Percentiles rank a stretch among this genome's conserved stretches.
Conservation (phyloP, 2,329 filamentous ascomycete species). For the Arthrobotrys iridis region DNA sequence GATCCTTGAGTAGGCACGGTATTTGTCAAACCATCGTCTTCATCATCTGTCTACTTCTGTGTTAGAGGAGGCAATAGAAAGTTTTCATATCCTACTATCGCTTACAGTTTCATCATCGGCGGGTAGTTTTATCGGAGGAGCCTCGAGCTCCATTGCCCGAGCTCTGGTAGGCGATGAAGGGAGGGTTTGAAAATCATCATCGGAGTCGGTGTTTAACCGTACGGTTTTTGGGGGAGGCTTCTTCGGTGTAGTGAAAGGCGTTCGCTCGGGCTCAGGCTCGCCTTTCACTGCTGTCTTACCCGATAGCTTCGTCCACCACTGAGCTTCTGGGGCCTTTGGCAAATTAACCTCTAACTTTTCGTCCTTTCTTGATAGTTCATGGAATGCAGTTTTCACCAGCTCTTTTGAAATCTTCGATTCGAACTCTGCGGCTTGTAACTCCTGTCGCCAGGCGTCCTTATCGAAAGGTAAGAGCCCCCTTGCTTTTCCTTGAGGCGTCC, state of each 20-base stretch:
- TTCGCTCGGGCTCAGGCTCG: constrained; percentile 41
- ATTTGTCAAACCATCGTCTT: constrained; percentile 26
- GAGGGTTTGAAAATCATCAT: constrained; percentile 46
- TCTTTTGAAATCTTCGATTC: constrained; percentile 39
- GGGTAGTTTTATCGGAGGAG: background rate
- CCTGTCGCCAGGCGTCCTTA: constrained; percentile 55
- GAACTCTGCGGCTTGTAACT: constrained; percentile 5
- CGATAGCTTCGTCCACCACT: constrained; percentile 54
- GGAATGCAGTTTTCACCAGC: constrained; percentile 42
- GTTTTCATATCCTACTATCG: background rate
- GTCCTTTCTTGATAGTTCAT: constrained; percentile 13
- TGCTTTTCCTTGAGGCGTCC: constrained; percentile 63
- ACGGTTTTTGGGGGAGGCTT: constrained; percentile 44
- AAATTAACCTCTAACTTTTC: constrained; percentile 15
- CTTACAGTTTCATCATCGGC: constrained; percentile 41
- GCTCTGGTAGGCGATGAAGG: constrained; percentile 28
- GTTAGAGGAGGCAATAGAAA: background rate
- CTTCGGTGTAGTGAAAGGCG: constrained; percentile 36
- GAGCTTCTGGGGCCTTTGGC: constrained; percentile 24
- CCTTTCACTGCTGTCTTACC: constrained; percentile 40
- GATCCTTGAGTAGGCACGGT: constrained; percentile 29
- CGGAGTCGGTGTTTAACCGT: constrained; percentile 47
- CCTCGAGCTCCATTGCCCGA: constrained; percentile 2
- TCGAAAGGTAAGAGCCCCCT: constrained; percentile 66
- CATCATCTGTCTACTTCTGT: constrained; percentile 40